Evolutionary conservation across 2,329 filamentous ascomycete species (phyloP), one percentile per base, ranked within the genome.

Genomic region (Nakataea oryzae): DNA sequence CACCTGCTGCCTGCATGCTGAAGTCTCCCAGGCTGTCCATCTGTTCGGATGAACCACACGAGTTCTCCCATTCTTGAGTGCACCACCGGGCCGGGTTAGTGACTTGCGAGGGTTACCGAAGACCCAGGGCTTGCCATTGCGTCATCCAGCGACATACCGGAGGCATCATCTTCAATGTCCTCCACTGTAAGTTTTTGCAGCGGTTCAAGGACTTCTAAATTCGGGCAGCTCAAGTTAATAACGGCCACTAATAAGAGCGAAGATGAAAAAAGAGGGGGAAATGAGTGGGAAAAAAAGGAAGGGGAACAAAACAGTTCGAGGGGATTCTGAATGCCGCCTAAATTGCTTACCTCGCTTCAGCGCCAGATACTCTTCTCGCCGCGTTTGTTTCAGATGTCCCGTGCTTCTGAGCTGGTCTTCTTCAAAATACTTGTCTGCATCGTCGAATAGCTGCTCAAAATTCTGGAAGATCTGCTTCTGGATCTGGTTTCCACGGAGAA

Each of bases 81-180:
- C 29, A 24, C 24, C 9, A 65, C 63, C 61, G 57, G n/a, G 62
- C 68, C 73, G 70, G 72, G 74, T 75, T 70, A 73, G 72, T 68
- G 65, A 62, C 67, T 67, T 61, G 68, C 29, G 65, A 71, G 65
- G 71, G 70, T 67, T 63, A 70, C 68, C 60, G 70, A 70, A 17
- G 41, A 50, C 41, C 41, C 41, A 50, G 41, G 41, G 58, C 71
- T 68, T 63, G 72, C 75, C 57, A 70, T 71, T 66, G 71, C 74
- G 67, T 74, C 73, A 67, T 72, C 75, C 60, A 67, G 68, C 65
- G 70, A 80, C 81, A 74, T 81, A 84, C 83, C 82, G 66, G 82
- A 84, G 66, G 74, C 81, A 61, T 85, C 83, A 61, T 85, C 82
- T 64, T 85, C 83, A 62, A 82, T 69, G 63, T 84, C 80, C 59